Percentiles rank a stretch among this genome's conserved stretches.
Conservation (phyloP, 75 land plant genomes). For the Larix kaempferi region DNA sequence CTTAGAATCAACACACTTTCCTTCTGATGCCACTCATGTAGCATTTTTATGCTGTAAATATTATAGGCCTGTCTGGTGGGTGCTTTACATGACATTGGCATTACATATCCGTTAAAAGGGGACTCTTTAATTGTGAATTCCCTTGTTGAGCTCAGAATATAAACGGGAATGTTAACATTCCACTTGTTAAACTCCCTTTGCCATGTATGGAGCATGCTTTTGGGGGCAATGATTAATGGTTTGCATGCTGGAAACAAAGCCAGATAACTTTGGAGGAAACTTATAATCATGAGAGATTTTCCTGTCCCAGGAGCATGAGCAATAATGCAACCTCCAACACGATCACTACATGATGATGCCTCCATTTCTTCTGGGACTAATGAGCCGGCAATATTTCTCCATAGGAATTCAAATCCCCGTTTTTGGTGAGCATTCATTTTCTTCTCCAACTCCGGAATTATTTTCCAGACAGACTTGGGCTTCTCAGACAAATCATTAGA, state of each 20-base stretch:
- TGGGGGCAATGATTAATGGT: constrained; percentile 75
- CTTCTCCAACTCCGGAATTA: constrained; percentile 28
- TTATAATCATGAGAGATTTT: constrained; percentile 77
- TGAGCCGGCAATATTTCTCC: constrained; percentile 51
- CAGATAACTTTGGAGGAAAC: constrained; percentile 77
- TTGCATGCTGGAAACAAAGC: constrained; percentile 45
- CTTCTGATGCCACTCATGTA: constrained; percentile 57
- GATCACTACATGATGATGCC: constrained; percentile 1
- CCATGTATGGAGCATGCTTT: constrained; percentile 64
- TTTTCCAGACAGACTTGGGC: constrained; percentile 52
- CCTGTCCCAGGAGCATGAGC: constrained; percentile 99
- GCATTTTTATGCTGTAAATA: constrained; percentile 44
- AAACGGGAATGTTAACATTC: constrained; percentile 46
- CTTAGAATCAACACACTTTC: constrained; percentile 66
- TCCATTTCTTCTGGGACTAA: constrained; percentile 29
- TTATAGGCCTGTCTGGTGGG: constrained; percentile 29
- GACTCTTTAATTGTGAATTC: constrained; percentile 24
- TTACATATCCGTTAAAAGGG: not conserved
- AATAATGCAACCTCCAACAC: constrained; percentile 78
- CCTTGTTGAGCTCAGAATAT: constrained; percentile 31
- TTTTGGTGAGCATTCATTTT: constrained; percentile 53
- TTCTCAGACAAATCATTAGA: not conserved
- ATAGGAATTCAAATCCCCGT: constrained; percentile 67
- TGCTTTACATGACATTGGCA: constrained; percentile 6
- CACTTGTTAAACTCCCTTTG: constrained; percentile 67